Base-by-base conservation (phyloP, 192 early-diverging fungal genomes). In the Umbelopsis ramanniana region DNA sequence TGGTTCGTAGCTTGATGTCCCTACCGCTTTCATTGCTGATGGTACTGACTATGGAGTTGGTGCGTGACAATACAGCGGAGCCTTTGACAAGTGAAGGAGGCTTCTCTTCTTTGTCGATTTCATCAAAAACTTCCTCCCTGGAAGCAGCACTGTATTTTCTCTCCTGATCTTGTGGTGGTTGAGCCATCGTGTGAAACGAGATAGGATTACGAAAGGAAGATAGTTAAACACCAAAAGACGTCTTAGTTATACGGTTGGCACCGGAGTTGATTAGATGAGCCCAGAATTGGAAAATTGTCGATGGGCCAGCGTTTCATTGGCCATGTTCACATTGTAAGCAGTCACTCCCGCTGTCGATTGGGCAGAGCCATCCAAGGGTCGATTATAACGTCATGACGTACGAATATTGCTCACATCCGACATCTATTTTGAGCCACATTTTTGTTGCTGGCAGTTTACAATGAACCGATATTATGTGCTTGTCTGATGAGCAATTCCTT, bases 1-100 rank as follows among this genome's bases (percentile, higher is more conserved):
- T 63, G 26, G 57, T 63, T 37, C 57, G 57, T 35, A 63, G 17
- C 29, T 63, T 63, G 57, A 63, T 63, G 15, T 63, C 57, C 15
- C 57, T 63, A 29, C 57, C 57, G 17, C 57, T 63, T 38, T 63
- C 57, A 63, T 63, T 29, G 26, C 57, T 63, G 2, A 35, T 33
- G 15, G 57, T 63, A 63, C 57, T 63, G 11, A 37, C 19, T 17
- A 63, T 63, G 1, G 57, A 63, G n/a, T 63, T 63, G 57, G 57
- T n/a, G 10, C 57, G 57, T 12, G 57, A 63, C 9, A 63, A 29
- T 11, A 63, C 57, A 35, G 57, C 26, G 11, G 57, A 17, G 26
- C 29, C 57, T 63, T 63, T 63, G 14, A 63, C 57, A 63, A 63
- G 26, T 2, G 57, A 35, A 35, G 57, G 2, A 26, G 17, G 17